Evolutionary conservation across 495 filamentous ascomycete genomes (phyloP).

Genomic region (Daldinia childiae): DNA sequence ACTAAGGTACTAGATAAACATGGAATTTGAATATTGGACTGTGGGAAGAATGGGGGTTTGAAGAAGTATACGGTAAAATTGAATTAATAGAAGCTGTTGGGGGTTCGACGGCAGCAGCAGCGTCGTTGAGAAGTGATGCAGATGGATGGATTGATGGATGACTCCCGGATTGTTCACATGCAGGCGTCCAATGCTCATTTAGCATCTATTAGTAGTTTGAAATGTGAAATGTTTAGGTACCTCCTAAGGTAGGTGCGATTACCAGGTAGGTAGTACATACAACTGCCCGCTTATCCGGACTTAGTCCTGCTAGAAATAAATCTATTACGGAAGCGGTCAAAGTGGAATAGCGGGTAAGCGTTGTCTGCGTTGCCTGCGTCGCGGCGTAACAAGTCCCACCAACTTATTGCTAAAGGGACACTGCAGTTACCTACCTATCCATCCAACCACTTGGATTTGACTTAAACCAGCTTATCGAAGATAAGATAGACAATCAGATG

Average conservation of each 20-base stretch:
- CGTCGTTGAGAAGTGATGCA: conserved; percentile 29
- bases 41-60: conserved; percentile 16
- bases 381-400: neutral
- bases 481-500: conserved; percentile 26
- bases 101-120: conserved; percentile 14
- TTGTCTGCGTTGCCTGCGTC: neutral
- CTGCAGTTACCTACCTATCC: too few relatives aligned
- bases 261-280: neutral
- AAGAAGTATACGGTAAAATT: conserved; percentile 26
- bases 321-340: conserved; percentile 42
- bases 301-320: conserved; percentile 3
- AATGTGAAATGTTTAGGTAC: too few relatives aligned
- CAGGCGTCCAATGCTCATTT: conserved; percentile 23
- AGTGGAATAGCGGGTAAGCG: conserved; percentile 24
- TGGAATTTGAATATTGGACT: conserved; percentile 6
- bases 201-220: neutral
- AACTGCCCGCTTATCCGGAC: conserved; percentile 32
- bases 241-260: neutral
- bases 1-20: neutral
- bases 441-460: conserved; percentile 9
- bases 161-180: conserved; percentile 42
- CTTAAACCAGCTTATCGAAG: conserved; percentile 31
- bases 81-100: conserved; percentile 13
- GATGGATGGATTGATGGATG: conserved; percentile 33
- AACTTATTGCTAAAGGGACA: conserved; percentile 5